Evolutionary conservation across 1,284 basidiomycete species (phyloP).

Genomic region (Malassezia pachydermatis): DNA sequence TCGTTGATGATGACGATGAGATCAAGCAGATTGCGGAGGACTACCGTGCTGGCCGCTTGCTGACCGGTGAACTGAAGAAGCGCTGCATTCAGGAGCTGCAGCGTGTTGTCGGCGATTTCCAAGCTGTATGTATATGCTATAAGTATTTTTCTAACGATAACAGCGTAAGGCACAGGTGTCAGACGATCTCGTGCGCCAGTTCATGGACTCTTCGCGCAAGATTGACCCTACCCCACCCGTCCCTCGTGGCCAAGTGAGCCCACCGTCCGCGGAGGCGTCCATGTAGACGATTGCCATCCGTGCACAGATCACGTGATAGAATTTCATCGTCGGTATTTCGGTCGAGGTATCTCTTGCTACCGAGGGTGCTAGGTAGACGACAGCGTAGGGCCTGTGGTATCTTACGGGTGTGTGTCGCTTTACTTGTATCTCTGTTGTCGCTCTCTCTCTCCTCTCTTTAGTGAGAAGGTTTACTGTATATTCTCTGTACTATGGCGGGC

Average conservation of each 20-base stretch:
- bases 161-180: constrained; percentile 74
- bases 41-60: constrained; percentile 74
- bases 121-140: too few relatives aligned
- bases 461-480: too few relatives aligned
- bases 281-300: background rate
- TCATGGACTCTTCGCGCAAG: constrained; percentile 73
- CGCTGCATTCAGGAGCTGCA: constrained; percentile 77
- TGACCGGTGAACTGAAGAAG: constrained; percentile 87
- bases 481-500: constrained; percentile 16
- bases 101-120: constrained; percentile 74
- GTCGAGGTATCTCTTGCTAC: too few relatives aligned
- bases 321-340: too few relatives aligned
- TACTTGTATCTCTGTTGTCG: too few relatives aligned
- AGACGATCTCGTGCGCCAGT: constrained; percentile 64
- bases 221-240: constrained; percentile 52
- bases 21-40: constrained; percentile 70
- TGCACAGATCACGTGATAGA: background rate
- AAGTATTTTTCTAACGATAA: too few relatives aligned
- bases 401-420: too few relatives aligned
- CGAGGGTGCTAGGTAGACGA: too few relatives aligned
- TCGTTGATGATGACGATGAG: constrained; percentile 86
- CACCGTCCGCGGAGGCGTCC: background rate
- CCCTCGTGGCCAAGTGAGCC: constrained; percentile 6
- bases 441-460: too few relatives aligned
- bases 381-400: too few relatives aligned